A percentile compares a stretch with the other conserved stretches of the same genome.
phyloP scores from a whole-genome alignment of 2,329 filamentous ascomycete genomes.

The Berkeleyomyces rouxiae region DNA sequence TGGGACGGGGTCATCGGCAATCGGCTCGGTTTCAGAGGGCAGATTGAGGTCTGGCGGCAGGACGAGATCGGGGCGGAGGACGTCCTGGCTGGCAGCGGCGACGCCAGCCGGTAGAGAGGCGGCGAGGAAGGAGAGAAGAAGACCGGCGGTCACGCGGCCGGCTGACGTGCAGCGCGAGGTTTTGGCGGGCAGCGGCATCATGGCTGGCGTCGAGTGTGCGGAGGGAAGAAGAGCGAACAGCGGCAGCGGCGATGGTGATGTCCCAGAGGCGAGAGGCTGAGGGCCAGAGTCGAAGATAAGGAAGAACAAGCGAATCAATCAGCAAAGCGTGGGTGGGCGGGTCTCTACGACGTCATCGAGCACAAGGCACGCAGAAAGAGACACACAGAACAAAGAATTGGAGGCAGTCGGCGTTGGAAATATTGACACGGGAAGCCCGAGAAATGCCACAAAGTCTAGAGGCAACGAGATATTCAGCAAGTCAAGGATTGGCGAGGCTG shows the following conservation, averaged over 20 bases:
- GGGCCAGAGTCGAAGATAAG: background rate
- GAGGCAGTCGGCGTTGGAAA: too few relatives aligned
- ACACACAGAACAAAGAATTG: too few relatives aligned
- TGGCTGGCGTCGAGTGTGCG: background rate
- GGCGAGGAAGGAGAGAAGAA: conserved; percentile 52
- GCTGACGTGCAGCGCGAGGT: conserved; percentile 32
- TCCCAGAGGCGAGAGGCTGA: background rate
- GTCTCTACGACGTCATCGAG: conserved; percentile 6
- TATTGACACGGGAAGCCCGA: background rate
- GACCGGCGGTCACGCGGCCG: conserved; percentile 43
- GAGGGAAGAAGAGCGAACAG: background rate
- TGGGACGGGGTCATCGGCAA: conserved; percentile 22
- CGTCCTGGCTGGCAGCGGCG: conserved; percentile 20
- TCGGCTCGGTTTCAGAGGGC: conserved; percentile 25
- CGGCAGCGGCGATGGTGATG: background rate
- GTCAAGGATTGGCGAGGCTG: background rate
- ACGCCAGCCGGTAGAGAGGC: conserved; percentile 30
- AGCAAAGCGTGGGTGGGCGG: background rate
- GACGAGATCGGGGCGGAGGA: conserved; percentile 27
- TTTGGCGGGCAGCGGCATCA: background rate
- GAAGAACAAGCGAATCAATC: background rate
- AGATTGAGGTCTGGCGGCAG: conserved; percentile 26
- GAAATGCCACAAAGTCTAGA: background rate
- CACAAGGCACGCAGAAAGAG: background rate
- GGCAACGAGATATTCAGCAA: background rate